Conservation (phyloP, 306 rosid species). For the Lathyrus tuberosus region DNA sequence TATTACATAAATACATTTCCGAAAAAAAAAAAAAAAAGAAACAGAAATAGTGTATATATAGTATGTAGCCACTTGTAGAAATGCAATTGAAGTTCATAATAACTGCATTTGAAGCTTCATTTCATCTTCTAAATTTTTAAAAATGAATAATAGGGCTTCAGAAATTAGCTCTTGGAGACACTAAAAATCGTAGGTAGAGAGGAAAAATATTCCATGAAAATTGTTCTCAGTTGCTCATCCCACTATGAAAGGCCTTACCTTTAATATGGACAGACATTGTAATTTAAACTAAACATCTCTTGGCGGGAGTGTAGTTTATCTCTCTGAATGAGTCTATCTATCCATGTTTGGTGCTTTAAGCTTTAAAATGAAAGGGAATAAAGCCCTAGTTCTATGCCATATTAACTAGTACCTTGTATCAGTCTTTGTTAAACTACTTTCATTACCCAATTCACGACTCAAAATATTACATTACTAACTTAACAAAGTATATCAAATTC, state of each 20-base stretch:
- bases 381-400: neutral
- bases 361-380: conserved; percentile 6
- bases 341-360: neutral
- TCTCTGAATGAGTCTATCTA: neutral
- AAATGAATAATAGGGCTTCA: neutral
- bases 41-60: too few species aligned
- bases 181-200: neutral
- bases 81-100: neutral
- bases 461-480: neutral
- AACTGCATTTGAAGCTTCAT: too few species aligned
- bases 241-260: neutral
- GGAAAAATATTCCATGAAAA: neutral
- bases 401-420: neutral
- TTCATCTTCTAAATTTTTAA: too few species aligned
- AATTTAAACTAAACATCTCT: neutral
- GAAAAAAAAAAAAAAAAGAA: too few species aligned
- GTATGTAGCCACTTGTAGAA: too few species aligned
- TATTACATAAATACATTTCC: too few species aligned
- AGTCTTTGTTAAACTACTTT: conserved; percentile 1
- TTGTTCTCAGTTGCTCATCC: neutral
- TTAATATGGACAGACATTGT: neutral
- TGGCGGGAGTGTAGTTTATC: neutral
- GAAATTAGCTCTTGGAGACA: neutral
- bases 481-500: too few species aligned
- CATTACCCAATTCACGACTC: conserved; percentile 2